These are phyloP conservation scores for Cyclotella choctawhatcheeana DNA, from an alignment of 108 stramenopile species.

Conservation along the genomic window DNA sequence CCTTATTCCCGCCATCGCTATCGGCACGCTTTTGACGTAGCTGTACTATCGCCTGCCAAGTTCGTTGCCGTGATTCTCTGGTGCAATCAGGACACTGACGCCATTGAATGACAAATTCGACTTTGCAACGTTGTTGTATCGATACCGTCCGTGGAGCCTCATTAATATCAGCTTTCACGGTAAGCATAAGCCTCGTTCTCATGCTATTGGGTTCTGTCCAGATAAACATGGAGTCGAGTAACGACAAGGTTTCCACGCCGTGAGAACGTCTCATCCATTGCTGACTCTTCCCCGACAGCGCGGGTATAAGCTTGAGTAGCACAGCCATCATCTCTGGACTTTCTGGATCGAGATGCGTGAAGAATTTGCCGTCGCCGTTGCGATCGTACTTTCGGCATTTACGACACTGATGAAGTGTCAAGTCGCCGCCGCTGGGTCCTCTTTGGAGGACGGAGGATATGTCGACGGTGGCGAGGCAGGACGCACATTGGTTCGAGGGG, in stretches of 20 bases:
- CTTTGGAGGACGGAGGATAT: slow-evolving; percentile 54
- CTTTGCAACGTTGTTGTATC: slow-evolving; percentile 91
- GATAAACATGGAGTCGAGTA: slow-evolving; percentile 94
- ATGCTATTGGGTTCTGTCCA: slow-evolving; percentile 99
- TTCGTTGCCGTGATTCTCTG: slow-evolving; percentile 81
- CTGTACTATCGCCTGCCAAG: slow-evolving; percentile 87
- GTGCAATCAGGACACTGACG: slow-evolving; percentile 95
- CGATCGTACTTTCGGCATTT: slow-evolving; percentile 85
- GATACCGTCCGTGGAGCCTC: slow-evolving; percentile 58
- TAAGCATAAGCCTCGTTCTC: slow-evolving; percentile 90
- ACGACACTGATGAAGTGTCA: slow-evolving; percentile 85
- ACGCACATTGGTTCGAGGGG: slow-evolving; percentile 82
- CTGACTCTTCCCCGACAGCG: slow-evolving; percentile 52
- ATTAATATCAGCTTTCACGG: slow-evolving; percentile 89
- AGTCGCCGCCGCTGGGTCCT: slow-evolving; percentile 60
- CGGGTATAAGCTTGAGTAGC: slow-evolving; percentile 93
- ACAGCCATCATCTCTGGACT: slow-evolving; percentile 91
- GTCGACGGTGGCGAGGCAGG: slow-evolving; percentile 63
- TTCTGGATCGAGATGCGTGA: slow-evolving; percentile 78
- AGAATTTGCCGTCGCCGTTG: slow-evolving; percentile 45
- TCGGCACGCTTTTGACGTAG: slow-evolving; percentile 78
- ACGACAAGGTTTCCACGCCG: slow-evolving; percentile 41
- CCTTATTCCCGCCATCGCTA: slow-evolving; percentile 48
- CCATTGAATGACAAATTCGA: slow-evolving; percentile 91
- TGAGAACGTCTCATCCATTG: slow-evolving; percentile 32